A percentile compares a stretch with the other conserved stretches of the same genome.
Evolutionary conservation across 176 grass and related monocot genomes (phyloP).

Genomic region (Lolium perenne): DNA sequence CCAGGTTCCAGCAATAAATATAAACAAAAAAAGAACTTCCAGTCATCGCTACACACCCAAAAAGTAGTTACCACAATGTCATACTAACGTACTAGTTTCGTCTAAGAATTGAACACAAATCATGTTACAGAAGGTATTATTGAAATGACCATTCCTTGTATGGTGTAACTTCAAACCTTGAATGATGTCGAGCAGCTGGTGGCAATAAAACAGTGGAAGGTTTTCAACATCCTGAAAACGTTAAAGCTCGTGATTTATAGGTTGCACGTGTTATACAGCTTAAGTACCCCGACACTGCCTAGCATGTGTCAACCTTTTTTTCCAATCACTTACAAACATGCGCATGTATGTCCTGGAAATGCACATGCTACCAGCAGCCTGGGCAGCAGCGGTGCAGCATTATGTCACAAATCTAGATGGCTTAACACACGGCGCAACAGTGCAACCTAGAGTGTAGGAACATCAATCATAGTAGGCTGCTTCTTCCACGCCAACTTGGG

Average conservation of each 20-base stretch:
- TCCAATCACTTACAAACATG: background rate
- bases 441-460: background rate
- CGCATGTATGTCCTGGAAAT: background rate
- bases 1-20: conserved; percentile 4
- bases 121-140: background rate
- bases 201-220: conserved; percentile 5
- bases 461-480: conserved; percentile 11
- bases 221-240: background rate
- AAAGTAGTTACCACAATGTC: background rate
- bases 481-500: background rate
- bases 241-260: background rate
- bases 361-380: background rate
- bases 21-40: background rate
- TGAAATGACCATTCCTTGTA: background rate
- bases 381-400: background rate
- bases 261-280: background rate
- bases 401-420: background rate
- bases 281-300: background rate
- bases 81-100: background rate
- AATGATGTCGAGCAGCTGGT: conserved; percentile 22
- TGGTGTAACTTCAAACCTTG: background rate
- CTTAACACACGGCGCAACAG: background rate
- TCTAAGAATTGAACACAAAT: background rate
- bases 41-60: background rate
- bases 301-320: background rate